A percentile compares a stretch with the other conserved stretches of the same genome.
Evolutionary conservation across 139 green algal species (phyloP).

Genomic region (Chlorella sp.): DNA sequence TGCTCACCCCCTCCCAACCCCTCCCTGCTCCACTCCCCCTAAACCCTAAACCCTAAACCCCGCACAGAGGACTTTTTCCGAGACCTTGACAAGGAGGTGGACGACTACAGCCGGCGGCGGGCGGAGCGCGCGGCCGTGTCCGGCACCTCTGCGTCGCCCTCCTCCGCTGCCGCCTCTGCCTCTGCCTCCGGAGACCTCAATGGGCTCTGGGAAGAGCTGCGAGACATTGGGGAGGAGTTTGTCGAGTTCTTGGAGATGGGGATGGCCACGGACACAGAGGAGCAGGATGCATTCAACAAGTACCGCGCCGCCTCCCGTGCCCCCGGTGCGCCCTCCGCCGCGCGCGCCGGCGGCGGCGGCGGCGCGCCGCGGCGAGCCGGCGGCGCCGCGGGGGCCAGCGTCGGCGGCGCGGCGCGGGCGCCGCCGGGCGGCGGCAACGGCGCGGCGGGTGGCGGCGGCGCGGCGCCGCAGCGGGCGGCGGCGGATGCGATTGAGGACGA

Average conservation of each 20-base stretch:
- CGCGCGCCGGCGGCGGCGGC: background rate
- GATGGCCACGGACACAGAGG: constrained; percentile 13
- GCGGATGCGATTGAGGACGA: constrained; percentile 44
- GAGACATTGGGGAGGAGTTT: constrained; percentile 65
- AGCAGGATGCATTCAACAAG: background rate
- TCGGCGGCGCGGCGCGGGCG: background rate
- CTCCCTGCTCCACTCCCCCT: too few species aligned
- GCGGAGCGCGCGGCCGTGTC: background rate
- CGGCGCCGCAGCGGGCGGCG: background rate
- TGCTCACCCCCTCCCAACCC: too few species aligned
- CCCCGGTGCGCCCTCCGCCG: background rate
- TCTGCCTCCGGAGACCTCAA: constrained; percentile 17
- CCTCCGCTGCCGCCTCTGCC: background rate
- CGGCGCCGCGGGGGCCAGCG: background rate
- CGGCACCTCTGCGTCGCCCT: background rate
- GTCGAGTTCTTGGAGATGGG: constrained; percentile 66
- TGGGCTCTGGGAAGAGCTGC: constrained; percentile 59
- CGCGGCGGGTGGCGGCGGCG: background rate
- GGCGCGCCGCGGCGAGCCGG: background rate
- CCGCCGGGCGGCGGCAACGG: constrained; percentile 1
- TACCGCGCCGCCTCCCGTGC: background rate
- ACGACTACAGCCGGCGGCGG: constrained; percentile 10
- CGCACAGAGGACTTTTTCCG: constrained; percentile 63
- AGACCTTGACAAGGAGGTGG: constrained; percentile 64
- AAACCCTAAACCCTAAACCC: too few species aligned